Conservation (phyloP, 768 basidiomycete genomes). For the Gloeostereum incarnatum region DNA sequence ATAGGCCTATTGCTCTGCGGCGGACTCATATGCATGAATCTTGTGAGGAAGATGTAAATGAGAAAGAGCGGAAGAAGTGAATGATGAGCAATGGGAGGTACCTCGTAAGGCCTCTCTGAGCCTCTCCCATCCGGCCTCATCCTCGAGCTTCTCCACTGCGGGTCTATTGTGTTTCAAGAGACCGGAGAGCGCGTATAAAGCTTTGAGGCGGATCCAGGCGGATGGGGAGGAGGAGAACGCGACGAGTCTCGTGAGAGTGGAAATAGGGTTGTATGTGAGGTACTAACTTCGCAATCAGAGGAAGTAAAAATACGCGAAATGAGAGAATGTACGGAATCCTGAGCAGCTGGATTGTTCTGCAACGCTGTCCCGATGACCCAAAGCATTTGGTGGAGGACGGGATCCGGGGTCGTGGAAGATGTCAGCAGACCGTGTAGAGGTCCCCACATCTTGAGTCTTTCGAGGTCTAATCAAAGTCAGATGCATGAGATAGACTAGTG, state of each 20-base stretch:
- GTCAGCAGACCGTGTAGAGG: slow-evolving; percentile 60
- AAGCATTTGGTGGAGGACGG: slow-evolving; percentile 55
- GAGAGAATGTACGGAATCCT: slow-evolving; percentile 48
- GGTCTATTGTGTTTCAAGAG: slow-evolving; percentile 68
- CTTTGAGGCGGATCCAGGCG: slow-evolving; percentile 60
- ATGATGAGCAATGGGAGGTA: slow-evolving; percentile 16
- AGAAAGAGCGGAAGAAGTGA: too few relatives aligned
- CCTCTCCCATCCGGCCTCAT: slow-evolving; percentile 56
- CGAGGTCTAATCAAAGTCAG: slow-evolving; percentile 47
- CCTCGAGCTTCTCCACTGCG: slow-evolving; percentile 47
- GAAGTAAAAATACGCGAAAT: neutral
- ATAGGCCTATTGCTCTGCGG: too few relatives aligned
- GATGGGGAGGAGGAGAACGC: slow-evolving; percentile 39
- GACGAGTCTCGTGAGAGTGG: slow-evolving; percentile 53
- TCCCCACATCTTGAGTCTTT: slow-evolving; percentile 70
- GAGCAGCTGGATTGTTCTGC: slow-evolving; percentile 85
- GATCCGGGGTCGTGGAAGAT: slow-evolving; percentile 42
- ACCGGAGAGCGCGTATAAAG: slow-evolving; percentile 74
- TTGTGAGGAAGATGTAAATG: too few relatives aligned
- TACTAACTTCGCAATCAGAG: slow-evolving; percentile 37
- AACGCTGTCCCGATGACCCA: slow-evolving; percentile 89
- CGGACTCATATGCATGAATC: too few relatives aligned
- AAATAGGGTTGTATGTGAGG: slow-evolving; percentile 55
- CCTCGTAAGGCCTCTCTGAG: slow-evolving; percentile 56
- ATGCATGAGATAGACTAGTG: slow-evolving; percentile 1